Evolutionary conservation across 2,329 filamentous ascomycete genomes (phyloP).

Genomic region (Apiospora arundinis): DNA sequence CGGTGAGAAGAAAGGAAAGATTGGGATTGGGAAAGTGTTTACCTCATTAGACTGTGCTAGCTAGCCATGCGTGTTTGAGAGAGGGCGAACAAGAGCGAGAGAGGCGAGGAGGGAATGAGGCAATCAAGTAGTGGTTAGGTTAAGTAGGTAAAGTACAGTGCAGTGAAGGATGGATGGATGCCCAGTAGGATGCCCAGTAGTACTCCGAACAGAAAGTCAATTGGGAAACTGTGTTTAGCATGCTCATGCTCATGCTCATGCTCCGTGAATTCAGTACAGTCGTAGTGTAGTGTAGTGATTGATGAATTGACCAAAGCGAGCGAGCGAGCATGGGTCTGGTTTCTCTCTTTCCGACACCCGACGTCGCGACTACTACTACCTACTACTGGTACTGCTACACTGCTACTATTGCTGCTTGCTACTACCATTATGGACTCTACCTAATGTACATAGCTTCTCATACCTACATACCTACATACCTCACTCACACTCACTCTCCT

Average conservation of each 20-base stretch:
- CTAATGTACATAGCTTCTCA: background rate
- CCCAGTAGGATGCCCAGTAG: too few species aligned
- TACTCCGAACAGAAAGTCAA: too few species aligned
- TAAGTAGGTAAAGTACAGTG: too few species aligned
- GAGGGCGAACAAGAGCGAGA: too few species aligned
- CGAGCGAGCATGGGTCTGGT: background rate
- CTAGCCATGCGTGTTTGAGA: too few species aligned
- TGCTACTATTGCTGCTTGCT: too few species aligned
- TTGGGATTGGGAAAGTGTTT: background rate
- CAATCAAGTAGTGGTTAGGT: too few species aligned
- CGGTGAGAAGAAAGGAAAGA: background rate
- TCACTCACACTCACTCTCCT: background rate
- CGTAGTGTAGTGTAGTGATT: too few species aligned
- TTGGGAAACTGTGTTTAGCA: background rate
- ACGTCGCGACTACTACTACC: background rate
- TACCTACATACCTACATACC: background rate
- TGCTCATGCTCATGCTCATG: too few species aligned
- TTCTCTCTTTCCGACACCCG: constrained; percentile 13
- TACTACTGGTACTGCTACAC: background rate
- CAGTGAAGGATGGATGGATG: too few species aligned
- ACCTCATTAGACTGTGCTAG: background rate
- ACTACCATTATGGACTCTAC: background rate
- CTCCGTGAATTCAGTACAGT: too few species aligned
- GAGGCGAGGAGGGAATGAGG: too few species aligned
- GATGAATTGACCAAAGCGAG: background rate